Evolutionary conservation across 257 asterid species (phyloP), one percentile per base, ranked within the genome.

Genomic region (Nicotiana attenuata): DNA sequence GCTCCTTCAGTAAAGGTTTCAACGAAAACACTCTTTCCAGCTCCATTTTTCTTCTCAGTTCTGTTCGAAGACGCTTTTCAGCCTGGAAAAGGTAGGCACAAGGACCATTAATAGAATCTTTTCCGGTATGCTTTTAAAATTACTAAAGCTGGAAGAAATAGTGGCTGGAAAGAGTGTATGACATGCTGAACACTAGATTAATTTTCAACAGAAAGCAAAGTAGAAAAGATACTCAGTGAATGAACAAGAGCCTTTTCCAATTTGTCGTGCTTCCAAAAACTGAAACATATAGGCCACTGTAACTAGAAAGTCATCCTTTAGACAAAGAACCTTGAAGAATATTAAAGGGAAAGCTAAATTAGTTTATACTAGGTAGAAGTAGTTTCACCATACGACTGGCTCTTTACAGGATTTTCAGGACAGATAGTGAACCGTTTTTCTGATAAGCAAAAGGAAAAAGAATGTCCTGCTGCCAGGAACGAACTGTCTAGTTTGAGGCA

Each of bases 31-130:
- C 83, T 88, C 95, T 96, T 87, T 94, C 93, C 76, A 86, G 88
- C 89, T 96, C 99, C 97, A 93, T 88, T 87, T 82, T 92, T 85
- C 88, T 91, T 80, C 97, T 90, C 69, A 91, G 84, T 82, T 93
- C 94, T 82, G 97, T 86, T 60, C 99, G 91, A 61, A 35, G 69
- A 35, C 92, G 97, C 85, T 96, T 94, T 91, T 92, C 98, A 28
- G 85, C 94, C 99, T 96, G 89, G 81, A 81, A 81, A 86, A 84
- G 77, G 9, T 56, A 80, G 50, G 65, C 33, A 66, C 38, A 85
- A 55, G 31, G 80, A 33, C 29, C 47, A 67, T 76, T 76, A 76
- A 78, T 73, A 65, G 80, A 81, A 78, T 67, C 76, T 66, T 67
- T 76, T 38, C n/a, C 5, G 15, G 59, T 13, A 65, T 50, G 10